Evolutionary conservation across 176 grass and related monocot genomes (phyloP), one percentile per base, ranked within the genome.

Genomic region (Hordeum marinum): DNA sequence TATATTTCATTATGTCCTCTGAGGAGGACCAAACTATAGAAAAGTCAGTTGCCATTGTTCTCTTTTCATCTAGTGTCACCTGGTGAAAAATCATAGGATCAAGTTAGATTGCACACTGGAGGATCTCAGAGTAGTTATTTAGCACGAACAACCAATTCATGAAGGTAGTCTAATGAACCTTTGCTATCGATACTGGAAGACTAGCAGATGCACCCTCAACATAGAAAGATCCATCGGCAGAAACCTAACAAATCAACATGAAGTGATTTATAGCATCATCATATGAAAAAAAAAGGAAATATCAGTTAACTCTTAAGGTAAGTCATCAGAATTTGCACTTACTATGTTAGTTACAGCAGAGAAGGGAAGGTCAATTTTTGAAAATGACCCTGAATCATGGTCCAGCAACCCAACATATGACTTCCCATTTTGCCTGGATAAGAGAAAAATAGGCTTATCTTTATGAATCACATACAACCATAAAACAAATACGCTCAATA

Each of bases 11-110:
- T 80, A 88, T 75, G 90, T 93, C 89, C 67, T 86, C 82, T 8
- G 92, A 95, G 81, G 92, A 98, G 54, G 95, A 98, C 95, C 95
- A 98, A 72, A 98, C 79, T 86, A 95, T 72, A 61, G 89, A 98
- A 85, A 90, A 95, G 72, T 90, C 54, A 21, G 81, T 83, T 86
- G 75, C 83, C 68, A 81, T 82, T 63, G 68, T 82, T 90, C 55
- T 70, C 46, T 82, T 88, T 54, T 83, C 68, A 90, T 98, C 87
- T 84, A 95, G 65, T 29, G 68, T 87, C 79, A 98, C 95, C 95
- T 98, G 57, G 63, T 90, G 52, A 61, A 84, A 77, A 62, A 92
- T 67, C 45, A 60, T 78, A 87, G 12, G 55, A 54, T 59, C 21
- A 86, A 78, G 20, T 31, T 55, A 50, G 67, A 63, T 63, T 78